phyloP scores from a whole-genome alignment of 805 yeast genomes.

The Naumovozyma baii region DNA sequence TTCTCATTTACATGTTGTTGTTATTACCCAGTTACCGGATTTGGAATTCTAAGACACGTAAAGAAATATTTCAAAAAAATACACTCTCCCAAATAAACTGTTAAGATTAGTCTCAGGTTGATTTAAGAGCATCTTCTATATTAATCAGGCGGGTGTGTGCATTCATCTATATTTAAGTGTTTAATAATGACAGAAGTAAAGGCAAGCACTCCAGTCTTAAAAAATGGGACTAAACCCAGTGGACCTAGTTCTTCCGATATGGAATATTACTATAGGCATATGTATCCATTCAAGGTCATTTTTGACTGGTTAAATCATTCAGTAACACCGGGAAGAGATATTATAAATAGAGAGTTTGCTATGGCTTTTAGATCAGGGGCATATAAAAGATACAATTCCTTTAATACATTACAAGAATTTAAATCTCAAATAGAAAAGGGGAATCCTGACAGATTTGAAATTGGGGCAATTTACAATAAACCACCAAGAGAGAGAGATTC shows the following conservation, averaged over 20 bases:
- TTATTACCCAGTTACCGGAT: not conserved
- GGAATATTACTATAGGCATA: conserved; percentile 56
- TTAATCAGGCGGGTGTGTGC: too few species aligned
- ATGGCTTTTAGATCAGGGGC: conserved; percentile 82
- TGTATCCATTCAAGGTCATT: conserved; percentile 69
- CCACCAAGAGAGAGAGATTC: conserved; percentile 82
- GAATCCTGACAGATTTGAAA: conserved; percentile 84
- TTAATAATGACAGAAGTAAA: not conserved
- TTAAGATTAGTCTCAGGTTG: too few species aligned
- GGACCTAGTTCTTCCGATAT: conserved; percentile 45
- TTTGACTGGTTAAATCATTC: conserved; percentile 88
- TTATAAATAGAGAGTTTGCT: conserved; percentile 87
- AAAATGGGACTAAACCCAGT: not conserved
- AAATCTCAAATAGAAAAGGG: conserved; percentile 63
- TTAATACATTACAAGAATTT: conserved; percentile 55
- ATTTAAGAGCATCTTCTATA: too few species aligned
- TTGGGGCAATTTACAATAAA: conserved; percentile 83
- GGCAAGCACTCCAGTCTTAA: not conserved
- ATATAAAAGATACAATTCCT: conserved; percentile 84
- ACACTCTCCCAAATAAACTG: too few species aligned
- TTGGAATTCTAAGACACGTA: too few species aligned
- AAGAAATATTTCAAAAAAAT: too few species aligned
- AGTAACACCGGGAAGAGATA: conserved; percentile 61
- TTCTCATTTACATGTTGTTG: not conserved
- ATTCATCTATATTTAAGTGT: not conserved